Percentiles rank a stretch among this genome's conserved stretches.
phyloP scores from a whole-genome alignment of 148 eudicot genomes.

The Diospyros kaki region DNA sequence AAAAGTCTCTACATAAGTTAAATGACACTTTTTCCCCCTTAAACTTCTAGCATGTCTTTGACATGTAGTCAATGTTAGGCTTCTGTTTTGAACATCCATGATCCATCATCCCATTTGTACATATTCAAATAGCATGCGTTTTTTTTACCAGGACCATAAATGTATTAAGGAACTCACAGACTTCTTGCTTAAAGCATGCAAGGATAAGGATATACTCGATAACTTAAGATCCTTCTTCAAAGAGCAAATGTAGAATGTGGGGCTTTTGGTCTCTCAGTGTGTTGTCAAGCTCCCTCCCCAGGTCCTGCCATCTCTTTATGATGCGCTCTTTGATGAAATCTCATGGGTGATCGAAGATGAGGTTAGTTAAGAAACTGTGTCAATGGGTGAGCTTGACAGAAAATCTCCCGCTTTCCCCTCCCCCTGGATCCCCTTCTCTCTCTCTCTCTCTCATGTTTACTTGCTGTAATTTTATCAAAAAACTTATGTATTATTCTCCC shows the following conservation, averaged over 20 bases:
- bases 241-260: conserved; percentile 56
- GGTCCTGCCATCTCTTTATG: conserved; percentile 84
- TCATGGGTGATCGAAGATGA: conserved; percentile 93
- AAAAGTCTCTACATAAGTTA: too few species aligned
- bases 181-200: conserved; percentile 53
- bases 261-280: conserved; percentile 83
- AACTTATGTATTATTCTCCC: not conserved
- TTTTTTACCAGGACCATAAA: conserved; percentile 49
- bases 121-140: not conserved
- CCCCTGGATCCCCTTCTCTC: too few species aligned
- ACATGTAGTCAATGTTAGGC: not conserved
- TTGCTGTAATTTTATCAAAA: too few species aligned
- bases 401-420: too few species aligned
- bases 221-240: conserved; percentile 48
- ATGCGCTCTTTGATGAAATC: conserved; percentile 87
- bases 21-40: not conserved
- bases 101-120: not conserved
- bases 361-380: conserved; percentile 42
- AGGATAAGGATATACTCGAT: conserved; percentile 21
- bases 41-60: not conserved
- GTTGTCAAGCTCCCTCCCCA: conserved; percentile 94
- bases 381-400: conserved; percentile 3
- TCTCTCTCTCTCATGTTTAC: too few species aligned
- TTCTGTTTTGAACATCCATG: not conserved
- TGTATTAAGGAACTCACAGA: conserved; percentile 67